Percentiles rank a stretch among this genome's conserved stretches.
phyloP scores from a whole-genome alignment of 768 basidiomycete genomes.

The Scleroderma bovista region DNA sequence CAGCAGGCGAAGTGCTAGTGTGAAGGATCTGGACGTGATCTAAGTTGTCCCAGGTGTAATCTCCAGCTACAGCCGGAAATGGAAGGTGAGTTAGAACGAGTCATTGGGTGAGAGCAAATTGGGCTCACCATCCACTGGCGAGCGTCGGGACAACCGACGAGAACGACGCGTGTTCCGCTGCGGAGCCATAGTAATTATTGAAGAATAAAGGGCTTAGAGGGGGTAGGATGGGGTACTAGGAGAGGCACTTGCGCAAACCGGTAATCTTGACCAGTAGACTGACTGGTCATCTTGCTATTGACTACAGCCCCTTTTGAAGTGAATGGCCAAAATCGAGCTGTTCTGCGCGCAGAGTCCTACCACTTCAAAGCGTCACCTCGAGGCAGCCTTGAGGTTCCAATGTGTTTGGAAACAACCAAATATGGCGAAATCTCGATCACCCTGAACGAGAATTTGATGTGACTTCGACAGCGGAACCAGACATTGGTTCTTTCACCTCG shows the following conservation, averaged over 20 bases:
- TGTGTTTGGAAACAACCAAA: constrained; percentile 19
- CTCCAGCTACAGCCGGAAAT: constrained; percentile 25
- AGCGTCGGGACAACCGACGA: constrained; percentile 38
- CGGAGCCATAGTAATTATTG: constrained; percentile 24
- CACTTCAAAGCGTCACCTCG: constrained; percentile 37
- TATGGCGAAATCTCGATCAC: constrained; percentile 24
- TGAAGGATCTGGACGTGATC: constrained; percentile 19
- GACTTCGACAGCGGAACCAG: not conserved
- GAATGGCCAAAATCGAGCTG: constrained; percentile 14
- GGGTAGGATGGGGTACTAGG: constrained; percentile 6
- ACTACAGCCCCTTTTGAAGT: constrained; percentile 26
- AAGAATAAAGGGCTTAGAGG: constrained; percentile 1
- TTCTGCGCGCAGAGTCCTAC: constrained; percentile 15
- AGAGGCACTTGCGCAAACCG: constrained; percentile 9
- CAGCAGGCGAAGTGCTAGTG: constrained; percentile 11
- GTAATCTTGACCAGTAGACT: constrained; percentile 1
- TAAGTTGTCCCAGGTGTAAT: constrained; percentile 22
- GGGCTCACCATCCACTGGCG: constrained; percentile 30
- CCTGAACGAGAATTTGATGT: not conserved
- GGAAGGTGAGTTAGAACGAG: constrained; percentile 30
- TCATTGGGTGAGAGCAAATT: constrained; percentile 14
- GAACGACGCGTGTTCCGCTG: constrained; percentile 36
- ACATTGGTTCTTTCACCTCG: too few relatives aligned
- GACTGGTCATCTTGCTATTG: constrained; percentile 5
- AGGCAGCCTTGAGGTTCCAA: constrained; percentile 32